Evolutionary conservation across 2,329 filamentous ascomycete species (phyloP).

Genomic region (Neonectria faginata): DNA sequence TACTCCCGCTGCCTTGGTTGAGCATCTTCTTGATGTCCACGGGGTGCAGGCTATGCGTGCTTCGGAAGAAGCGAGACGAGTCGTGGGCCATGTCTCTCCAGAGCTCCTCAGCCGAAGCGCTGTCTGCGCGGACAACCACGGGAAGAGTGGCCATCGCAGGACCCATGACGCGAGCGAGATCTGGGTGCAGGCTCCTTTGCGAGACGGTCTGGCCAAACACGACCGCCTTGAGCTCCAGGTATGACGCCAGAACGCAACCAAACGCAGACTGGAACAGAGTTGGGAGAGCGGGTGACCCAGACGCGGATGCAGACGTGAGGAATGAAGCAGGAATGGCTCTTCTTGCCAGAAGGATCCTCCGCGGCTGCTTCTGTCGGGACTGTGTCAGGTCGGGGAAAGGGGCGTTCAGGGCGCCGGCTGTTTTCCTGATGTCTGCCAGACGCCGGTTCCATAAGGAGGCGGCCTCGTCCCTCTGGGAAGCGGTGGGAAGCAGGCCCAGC

Average conservation of each 20-base stretch:
- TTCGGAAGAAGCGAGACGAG: conserved; percentile 27
- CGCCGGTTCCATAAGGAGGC: conserved; percentile 32
- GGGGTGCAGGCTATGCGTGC: conserved; percentile 36
- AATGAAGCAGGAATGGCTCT: conserved; percentile 2
- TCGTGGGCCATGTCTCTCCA: not conserved
- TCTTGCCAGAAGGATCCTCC: conserved; percentile 15
- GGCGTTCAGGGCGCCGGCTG: conserved; percentile 35
- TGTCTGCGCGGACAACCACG: conserved; percentile 31
- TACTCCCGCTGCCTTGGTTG: conserved; percentile 34
- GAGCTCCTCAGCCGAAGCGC: conserved; percentile 15
- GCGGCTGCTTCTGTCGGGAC: conserved; percentile 37
- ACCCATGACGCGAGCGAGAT: conserved; percentile 39
- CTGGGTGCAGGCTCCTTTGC: conserved; percentile 40
- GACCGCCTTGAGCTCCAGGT: conserved; percentile 39
- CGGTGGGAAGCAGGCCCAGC: conserved; percentile 37
- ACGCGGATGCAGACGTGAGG: not conserved
- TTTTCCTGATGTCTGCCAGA: conserved; percentile 25
- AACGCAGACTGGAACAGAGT: conserved; percentile 41
- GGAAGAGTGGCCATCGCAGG: conserved; percentile 43
- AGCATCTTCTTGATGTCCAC: conserved; percentile 41
- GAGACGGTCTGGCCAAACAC: conserved; percentile 42
- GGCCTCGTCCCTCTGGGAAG: conserved; percentile 35
- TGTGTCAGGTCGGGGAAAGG: conserved; percentile 41
- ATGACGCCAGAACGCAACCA: conserved; percentile 38
- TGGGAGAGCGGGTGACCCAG: conserved; percentile 9